Percentiles rank a stretch among this genome's conserved stretches.
Evolutionary conservation across 768 basidiomycete genomes (phyloP).

Genomic region (Termitomyces heimii): DNA sequence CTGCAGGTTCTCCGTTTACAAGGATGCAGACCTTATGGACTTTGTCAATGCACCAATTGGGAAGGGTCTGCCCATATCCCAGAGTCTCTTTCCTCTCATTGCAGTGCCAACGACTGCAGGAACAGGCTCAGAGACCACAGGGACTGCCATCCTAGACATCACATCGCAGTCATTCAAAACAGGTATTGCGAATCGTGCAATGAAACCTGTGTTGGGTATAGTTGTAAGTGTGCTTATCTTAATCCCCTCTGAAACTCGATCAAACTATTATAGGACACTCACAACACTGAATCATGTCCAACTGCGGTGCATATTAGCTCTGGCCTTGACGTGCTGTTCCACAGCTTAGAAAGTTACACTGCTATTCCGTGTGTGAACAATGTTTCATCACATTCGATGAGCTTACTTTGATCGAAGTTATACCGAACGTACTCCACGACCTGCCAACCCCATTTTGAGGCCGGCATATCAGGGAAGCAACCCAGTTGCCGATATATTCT

Average conservation of each 20-base stretch:
- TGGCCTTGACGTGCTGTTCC: conserved; percentile 95
- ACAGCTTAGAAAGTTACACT: conserved; percentile 91
- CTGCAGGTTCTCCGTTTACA: conserved; percentile 80
- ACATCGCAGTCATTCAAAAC: conserved; percentile 94
- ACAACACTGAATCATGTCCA: conserved; percentile 89
- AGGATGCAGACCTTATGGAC: conserved; percentile 88
- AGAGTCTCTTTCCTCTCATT: conserved; percentile 76
- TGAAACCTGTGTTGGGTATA: conserved; percentile 86
- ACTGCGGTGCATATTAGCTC: conserved; percentile 90
- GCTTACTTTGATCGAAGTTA: conserved; percentile 45
- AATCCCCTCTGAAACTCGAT: neutral
- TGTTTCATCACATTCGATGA: conserved; percentile 1
- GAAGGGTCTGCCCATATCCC: conserved; percentile 78
- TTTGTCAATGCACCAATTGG: conserved; percentile 97
- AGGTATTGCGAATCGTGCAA: conserved; percentile 86
- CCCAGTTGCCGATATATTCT: conserved; percentile 94
- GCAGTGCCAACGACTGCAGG: conserved; percentile 75
- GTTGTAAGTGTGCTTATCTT: conserved; percentile 34
- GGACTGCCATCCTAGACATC: conserved; percentile 90
- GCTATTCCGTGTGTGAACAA: conserved; percentile 76
- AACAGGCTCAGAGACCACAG: conserved; percentile 93
- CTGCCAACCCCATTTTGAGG: conserved; percentile 82
- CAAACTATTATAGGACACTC: conserved; percentile 50
- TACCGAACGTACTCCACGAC: conserved; percentile 84
- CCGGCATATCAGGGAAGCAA: conserved; percentile 95